Base-by-base conservation (phyloP, 345 rosid genomes). In the Ricinus communis region DNA sequence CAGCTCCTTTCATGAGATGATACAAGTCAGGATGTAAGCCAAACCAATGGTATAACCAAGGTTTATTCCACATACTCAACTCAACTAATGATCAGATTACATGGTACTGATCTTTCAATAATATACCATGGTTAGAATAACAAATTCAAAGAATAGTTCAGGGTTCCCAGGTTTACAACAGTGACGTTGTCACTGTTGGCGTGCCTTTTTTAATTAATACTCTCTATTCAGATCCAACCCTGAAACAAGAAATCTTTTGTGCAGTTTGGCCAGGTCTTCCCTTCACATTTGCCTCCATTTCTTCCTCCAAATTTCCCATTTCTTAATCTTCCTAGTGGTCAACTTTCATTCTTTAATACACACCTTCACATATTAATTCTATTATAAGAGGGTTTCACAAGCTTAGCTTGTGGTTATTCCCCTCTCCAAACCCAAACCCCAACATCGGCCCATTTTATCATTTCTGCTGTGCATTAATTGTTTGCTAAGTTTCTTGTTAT, bases 221-320 rank as follows among this genome's bases (percentile, higher is more conserved):
- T 33, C 14, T 41, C 60, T 0, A 27, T 40, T 47, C 31, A 21
- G 81, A 73, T 62, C 55, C 66, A 62, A 62, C 59, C 65, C 57
- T 62, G 72, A 69, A 59, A 64, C 77, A 75, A 70, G 15, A 78
- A 71, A 59, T 71, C 38, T 66, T 74, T 49, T 76, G 60, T 43
- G 46, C 7, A 40, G 68, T 76, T 74, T 75, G 82, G 80, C 75
- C 70, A 12, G 58, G 77, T 79, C 80, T 68, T 75, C 71, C 38
- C 33, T 70, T 73, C 74, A 38, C 12, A 41, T 50, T 68, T 71
- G 43, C 59, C 65, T 56, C 41, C 56, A 5, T 55, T 24, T 66
- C 49, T 53, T 31, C 70, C 61, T 36, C n/a, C 54, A 33, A 8
- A 15, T 47, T 58, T 19, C 56, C 60, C 5, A 8, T 21, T 59